phyloP scores from a whole-genome alignment of 73 alveolate genomes.

The Paramecium pentaurelia region DNA sequence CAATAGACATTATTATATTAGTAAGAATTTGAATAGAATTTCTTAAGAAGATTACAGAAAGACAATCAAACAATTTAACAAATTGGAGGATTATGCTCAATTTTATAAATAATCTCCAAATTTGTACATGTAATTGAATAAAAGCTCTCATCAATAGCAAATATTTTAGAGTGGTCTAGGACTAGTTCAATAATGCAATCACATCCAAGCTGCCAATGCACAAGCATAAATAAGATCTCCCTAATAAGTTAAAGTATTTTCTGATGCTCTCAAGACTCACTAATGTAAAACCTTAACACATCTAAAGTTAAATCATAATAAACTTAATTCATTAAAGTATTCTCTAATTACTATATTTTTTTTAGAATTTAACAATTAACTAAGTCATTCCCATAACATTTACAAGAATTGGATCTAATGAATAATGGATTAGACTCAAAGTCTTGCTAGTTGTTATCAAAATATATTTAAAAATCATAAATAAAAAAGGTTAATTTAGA shows the following conservation, averaged over 20 bases:
- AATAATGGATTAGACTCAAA: neutral
- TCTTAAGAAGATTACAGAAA: conserved; percentile 28
- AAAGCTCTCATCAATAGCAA: neutral
- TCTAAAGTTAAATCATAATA: neutral
- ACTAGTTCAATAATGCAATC: neutral
- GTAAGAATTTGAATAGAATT: neutral
- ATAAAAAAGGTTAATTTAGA: conserved; percentile 17
- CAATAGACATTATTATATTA: neutral
- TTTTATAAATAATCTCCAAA: neutral
- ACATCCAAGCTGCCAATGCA: neutral
- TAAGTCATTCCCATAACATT: neutral
- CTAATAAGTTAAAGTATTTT: neutral
- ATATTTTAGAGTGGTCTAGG: conserved; percentile 40
- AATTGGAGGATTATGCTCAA: conserved; percentile 5
- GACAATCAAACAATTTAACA: neutral
- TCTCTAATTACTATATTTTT: neutral
- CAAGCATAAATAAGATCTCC: neutral
- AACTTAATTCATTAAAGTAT: neutral
- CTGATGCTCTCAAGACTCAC: neutral
- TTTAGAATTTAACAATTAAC: neutral
- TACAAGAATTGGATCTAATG: conserved; percentile 16
- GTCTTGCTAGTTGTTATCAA: neutral
- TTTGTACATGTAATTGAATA: conserved; percentile 7
- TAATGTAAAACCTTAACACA: conserved; percentile 9
- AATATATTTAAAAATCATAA: neutral